Conservation (phyloP, 768 basidiomycete species). For the Sistotremastrum suecicum region DNA sequence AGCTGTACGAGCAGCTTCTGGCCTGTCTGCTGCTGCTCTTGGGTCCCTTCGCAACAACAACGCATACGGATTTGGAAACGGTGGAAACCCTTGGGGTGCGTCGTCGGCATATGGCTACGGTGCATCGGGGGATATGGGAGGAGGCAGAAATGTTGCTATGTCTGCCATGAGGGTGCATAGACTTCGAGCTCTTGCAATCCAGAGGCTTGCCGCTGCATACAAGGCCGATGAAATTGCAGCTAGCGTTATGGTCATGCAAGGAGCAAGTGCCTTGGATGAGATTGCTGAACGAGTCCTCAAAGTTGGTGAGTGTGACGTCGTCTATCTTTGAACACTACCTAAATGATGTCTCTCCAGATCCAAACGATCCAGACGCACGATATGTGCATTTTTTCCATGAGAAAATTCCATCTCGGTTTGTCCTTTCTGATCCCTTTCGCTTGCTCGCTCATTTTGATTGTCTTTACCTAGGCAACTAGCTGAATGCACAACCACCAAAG, state of each 20-base stretch:
- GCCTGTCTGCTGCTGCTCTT: slow-evolving; percentile 61
- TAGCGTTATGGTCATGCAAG: slow-evolving; percentile 92
- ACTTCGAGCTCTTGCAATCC: slow-evolving; percentile 67
- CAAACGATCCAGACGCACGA: slow-evolving; percentile 61
- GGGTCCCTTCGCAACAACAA: slow-evolving; percentile 37
- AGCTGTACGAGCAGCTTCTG: slow-evolving; percentile 77
- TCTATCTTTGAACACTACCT: not conserved
- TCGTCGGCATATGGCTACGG: slow-evolving; percentile 54
- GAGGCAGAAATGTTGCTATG: slow-evolving; percentile 67
- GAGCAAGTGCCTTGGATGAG: slow-evolving; percentile 84
- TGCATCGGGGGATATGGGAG: slow-evolving; percentile 35
- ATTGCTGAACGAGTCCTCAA: slow-evolving; percentile 79
- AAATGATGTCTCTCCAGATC: slow-evolving; percentile 32
- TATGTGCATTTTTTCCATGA: slow-evolving; percentile 94
- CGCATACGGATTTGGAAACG: slow-evolving; percentile 13
- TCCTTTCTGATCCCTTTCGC: slow-evolving; percentile 5
- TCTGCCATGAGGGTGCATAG: slow-evolving; percentile 74
- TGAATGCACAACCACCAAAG: slow-evolving; percentile 65
- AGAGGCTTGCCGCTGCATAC: slow-evolving; percentile 78
- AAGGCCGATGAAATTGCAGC: slow-evolving; percentile 82
- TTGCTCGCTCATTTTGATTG: slow-evolving; percentile 6
- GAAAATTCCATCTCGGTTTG: slow-evolving; percentile 83
- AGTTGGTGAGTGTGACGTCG: slow-evolving; percentile 29
- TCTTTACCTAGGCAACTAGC: slow-evolving; percentile 52
- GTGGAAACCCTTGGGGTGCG: slow-evolving; percentile 38